Percentiles rank a stretch among this genome's conserved stretches.
Evolutionary conservation across 225 moss, liverwort and hornwort species (phyloP).

Genomic region (Straminergon stramineum): DNA sequence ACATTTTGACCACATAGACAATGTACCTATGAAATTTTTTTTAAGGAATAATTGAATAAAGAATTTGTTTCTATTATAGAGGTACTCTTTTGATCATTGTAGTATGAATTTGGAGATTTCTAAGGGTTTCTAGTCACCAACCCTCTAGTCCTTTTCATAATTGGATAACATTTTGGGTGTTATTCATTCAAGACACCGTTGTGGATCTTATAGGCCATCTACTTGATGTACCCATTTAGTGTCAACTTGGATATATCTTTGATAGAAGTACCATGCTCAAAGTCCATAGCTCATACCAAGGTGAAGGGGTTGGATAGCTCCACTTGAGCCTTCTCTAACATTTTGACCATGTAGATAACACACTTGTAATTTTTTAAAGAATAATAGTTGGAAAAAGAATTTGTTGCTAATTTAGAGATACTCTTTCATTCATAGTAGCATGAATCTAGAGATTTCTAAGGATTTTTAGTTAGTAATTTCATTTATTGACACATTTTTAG

Average conservation of each 20-base stretch:
- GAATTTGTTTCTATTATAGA: not conserved
- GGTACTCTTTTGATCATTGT: not conserved
- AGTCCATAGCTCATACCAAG: slow-evolving; percentile 35
- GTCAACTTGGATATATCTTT: slow-evolving; percentile 32
- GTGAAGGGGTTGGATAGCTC: slow-evolving; percentile 27
- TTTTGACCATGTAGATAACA: slow-evolving; percentile 25
- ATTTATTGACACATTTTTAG: not conserved
- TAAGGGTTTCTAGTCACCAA: not conserved
- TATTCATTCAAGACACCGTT: not conserved
- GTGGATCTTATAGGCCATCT: slow-evolving; percentile 41
- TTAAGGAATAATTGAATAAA: not conserved
- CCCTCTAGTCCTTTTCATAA: not conserved
- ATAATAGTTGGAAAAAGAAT: not conserved
- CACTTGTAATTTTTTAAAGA: not conserved
- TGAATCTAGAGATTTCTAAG: not conserved
- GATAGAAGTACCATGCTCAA: not conserved
- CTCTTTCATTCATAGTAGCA: not conserved
- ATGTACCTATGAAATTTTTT: not conserved
- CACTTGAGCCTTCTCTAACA: not conserved
- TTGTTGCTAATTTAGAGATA: no score
- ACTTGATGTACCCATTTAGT: slow-evolving; percentile 16
- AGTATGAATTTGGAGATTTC: not conserved
- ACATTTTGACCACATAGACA: slow-evolving; percentile 20
- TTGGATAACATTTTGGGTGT: not conserved
- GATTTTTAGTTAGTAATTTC: no score